phyloP scores from a whole-genome alignment of 352 stramenopile genomes.

The Lagenidium giganteum region DNA sequence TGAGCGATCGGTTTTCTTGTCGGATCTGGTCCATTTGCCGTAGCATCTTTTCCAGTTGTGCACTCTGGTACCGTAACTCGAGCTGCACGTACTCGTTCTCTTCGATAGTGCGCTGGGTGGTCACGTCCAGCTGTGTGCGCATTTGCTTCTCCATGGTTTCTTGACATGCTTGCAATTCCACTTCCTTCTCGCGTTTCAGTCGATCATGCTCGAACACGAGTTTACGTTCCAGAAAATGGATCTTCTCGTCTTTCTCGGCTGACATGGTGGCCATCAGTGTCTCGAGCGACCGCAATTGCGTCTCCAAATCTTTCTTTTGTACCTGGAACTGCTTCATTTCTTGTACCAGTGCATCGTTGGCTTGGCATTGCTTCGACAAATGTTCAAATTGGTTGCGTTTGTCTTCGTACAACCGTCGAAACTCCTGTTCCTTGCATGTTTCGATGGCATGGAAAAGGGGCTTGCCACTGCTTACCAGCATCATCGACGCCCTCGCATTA shows the following conservation, averaged over 20 bases:
- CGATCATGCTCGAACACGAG: constrained; percentile 56
- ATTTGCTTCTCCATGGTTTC: constrained; percentile 44
- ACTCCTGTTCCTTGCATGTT: constrained; percentile 55
- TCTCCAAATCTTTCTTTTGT: constrained; percentile 29
- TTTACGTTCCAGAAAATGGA: constrained; percentile 46
- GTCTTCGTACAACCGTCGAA: constrained; percentile 41
- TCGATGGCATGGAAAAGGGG: constrained; percentile 52
- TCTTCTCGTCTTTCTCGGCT: constrained; percentile 37
- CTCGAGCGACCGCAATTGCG: constrained; percentile 26
- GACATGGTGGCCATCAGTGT: constrained; percentile 13
- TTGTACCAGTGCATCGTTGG: constrained; percentile 24
- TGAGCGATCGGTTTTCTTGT: constrained; percentile 27
- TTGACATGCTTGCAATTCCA: constrained; percentile 31
- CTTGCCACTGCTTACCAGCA: constrained; percentile 27
- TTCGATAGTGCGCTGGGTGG: constrained; percentile 54
- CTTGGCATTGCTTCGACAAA: constrained; percentile 22
- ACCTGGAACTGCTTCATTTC: constrained; percentile 30
- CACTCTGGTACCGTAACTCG: constrained; percentile 53
- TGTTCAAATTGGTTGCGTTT: constrained; percentile 25
- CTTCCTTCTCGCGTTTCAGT: constrained; percentile 43
- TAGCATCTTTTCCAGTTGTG: constrained; percentile 47
- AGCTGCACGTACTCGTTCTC: constrained; percentile 63
- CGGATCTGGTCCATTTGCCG: constrained; percentile 37
- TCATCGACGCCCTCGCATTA: constrained; percentile 29
- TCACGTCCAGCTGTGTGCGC: constrained; percentile 48